Conservation (phyloP, 75 land plant species). For the Pseudotsuga menziesii region DNA sequence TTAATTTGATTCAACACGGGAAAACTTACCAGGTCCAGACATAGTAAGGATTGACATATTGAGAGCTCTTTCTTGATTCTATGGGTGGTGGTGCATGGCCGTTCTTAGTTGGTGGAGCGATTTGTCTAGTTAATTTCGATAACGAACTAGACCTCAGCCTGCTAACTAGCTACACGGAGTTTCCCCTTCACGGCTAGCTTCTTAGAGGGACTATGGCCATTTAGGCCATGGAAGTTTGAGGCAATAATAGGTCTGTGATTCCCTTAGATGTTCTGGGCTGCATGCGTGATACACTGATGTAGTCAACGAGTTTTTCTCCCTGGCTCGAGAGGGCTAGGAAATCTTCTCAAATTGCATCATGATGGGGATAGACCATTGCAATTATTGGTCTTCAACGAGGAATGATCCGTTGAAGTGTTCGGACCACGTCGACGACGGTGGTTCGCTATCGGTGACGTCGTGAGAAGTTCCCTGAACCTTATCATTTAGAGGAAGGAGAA, state of each 20-base stretch:
- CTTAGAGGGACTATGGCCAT: slow-evolving; percentile 72
- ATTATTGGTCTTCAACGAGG: too few species aligned
- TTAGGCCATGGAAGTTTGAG: slow-evolving; percentile 80
- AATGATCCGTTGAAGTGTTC: too few species aligned
- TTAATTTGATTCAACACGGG: slow-evolving; percentile 29
- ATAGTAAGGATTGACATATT: slow-evolving; percentile 29
- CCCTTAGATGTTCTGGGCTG: slow-evolving; percentile 66
- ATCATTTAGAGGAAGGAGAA: too few species aligned
- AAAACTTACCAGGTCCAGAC: slow-evolving; percentile 26
- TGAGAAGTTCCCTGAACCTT: too few species aligned
- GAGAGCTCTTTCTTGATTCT: slow-evolving; percentile 32
- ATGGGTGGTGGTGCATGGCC: slow-evolving; percentile 30
- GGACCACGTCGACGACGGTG: background rate
- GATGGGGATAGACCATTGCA: too few species aligned
- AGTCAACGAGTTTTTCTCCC: background rate
- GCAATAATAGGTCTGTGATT: slow-evolving; percentile 82
- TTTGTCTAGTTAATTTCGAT: slow-evolving; percentile 65
- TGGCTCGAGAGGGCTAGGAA: too few species aligned
- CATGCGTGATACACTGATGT: slow-evolving; percentile 59
- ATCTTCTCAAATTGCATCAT: too few species aligned
- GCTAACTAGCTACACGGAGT: slow-evolving; percentile 45
- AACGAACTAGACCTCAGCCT: slow-evolving; percentile 69
- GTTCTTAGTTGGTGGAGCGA: slow-evolving; percentile 45
- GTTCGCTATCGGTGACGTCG: background rate
- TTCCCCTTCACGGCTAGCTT: slow-evolving; percentile 46